Conservation (phyloP, 2,329 filamentous ascomycete genomes). For the Triangularia setosa region DNA sequence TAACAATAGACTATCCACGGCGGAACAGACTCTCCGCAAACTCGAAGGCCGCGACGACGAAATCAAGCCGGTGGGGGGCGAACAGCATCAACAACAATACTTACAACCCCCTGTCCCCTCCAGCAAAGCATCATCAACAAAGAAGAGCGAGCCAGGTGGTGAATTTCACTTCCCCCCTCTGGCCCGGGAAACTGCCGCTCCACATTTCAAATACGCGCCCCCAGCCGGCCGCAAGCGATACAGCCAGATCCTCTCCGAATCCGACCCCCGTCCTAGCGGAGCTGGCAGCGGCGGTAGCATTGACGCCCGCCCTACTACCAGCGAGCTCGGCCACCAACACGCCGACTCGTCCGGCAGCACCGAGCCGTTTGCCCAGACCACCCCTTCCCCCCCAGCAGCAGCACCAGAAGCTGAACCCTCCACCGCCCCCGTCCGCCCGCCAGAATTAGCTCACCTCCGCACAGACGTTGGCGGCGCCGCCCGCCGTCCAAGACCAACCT, state of each 20-base stretch:
- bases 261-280: slow-evolving; percentile 22
- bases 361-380: not conserved
- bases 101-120: slow-evolving; percentile 18
- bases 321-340: slow-evolving; percentile 14
- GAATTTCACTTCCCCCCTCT: slow-evolving; percentile 59
- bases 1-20: slow-evolving; percentile 25
- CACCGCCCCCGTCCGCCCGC: slow-evolving; percentile 37
- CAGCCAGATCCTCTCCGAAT: slow-evolving; percentile 29
- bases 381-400: not conserved
- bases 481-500: slow-evolving; percentile 43
- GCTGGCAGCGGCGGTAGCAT: slow-evolving; percentile 11
- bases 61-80: slow-evolving; percentile 33
- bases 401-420: slow-evolving; percentile 9
- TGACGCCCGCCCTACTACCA: slow-evolving; percentile 4
- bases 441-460: slow-evolving; percentile 57
- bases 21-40: slow-evolving; percentile 46
- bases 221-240: slow-evolving; percentile 35
- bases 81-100: not conserved
- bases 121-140: slow-evolving; percentile 31
- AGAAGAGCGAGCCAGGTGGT: slow-evolving; percentile 30
- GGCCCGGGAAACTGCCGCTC: slow-evolving; percentile 42
- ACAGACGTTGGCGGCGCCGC: slow-evolving; percentile 36
- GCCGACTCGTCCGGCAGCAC: not conserved
- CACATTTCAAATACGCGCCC: slow-evolving; percentile 58
- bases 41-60: slow-evolving; percentile 48